A percentile compares a stretch with the other conserved stretches of the same genome.
Evolutionary conservation across 192 early-diverging fungal genomes (phyloP).

Genomic region (Cladochytrium replicatum): DNA sequence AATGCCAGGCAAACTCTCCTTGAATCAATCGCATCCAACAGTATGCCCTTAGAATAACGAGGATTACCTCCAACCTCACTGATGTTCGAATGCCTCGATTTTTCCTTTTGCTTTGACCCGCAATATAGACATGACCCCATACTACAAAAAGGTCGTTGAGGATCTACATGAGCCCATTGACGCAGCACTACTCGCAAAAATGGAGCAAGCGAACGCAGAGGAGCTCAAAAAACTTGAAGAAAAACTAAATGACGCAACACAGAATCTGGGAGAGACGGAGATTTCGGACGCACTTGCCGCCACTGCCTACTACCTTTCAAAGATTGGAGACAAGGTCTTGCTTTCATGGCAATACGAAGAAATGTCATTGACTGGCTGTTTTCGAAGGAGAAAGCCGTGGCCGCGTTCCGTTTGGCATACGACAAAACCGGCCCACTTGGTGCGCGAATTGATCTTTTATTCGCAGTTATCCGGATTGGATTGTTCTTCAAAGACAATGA

Average conservation of each 20-base stretch:
- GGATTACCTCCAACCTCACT: too few species aligned
- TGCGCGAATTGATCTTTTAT: conserved; percentile 86
- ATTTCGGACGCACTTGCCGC: conserved; percentile 76
- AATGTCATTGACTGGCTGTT: too few species aligned
- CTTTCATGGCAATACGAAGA: too few species aligned
- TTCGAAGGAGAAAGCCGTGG: conserved; percentile 71
- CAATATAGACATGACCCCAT: conserved; percentile 87
- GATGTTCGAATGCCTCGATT: too few species aligned
- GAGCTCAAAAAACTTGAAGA: conserved; percentile 71
- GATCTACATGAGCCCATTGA: conserved; percentile 56
- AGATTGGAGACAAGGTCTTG: conserved; percentile 86
- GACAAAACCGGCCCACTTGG: conserved; percentile 87
- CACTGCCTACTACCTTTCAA: conserved; percentile 80
- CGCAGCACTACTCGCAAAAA: conserved; percentile 28
- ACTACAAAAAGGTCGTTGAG: conserved; percentile 51
- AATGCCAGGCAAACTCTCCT: too few species aligned
- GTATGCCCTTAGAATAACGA: too few species aligned
- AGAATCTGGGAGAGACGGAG: conserved; percentile 88
- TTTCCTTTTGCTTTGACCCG: too few species aligned
- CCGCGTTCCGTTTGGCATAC: conserved; percentile 69
- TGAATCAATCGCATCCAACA: too few species aligned
- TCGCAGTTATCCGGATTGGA: conserved; percentile 84
- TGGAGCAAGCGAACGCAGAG: conserved; percentile 66
- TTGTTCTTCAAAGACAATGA: conserved; percentile 86
- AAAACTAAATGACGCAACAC: conserved; percentile 77